Evolutionary conservation across 257 asterid species (phyloP), one percentile per base, ranked within the genome.

Genomic region (Rehmannia glutinosa): DNA sequence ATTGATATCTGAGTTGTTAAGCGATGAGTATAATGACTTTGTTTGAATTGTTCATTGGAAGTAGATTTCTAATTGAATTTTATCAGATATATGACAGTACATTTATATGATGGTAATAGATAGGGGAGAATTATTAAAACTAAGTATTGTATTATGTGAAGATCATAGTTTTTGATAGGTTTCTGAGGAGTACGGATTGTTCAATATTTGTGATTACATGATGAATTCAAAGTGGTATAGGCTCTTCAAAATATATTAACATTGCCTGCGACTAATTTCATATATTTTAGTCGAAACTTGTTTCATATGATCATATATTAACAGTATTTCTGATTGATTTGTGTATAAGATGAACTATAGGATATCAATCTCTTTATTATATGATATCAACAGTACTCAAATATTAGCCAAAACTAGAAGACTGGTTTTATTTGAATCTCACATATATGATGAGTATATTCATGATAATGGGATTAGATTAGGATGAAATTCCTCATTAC

Each of bases 1-100:
- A 52, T 66, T 71, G 66, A 23, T 63, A 41, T 23, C 24, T n/a
- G 57, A 62, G 57, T 27, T 36, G 41, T 53, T 30, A n/a, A n/a
- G n/a, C n/a, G n/a, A n/a, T n/a, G n/a, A n/a, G n/a, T n/a, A n/a
- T n/a, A n/a, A n/a, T n/a, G n/a, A n/a, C n/a, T n/a, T n/a, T n/a
- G n/a, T n/a, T n/a, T n/a, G n/a, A n/a, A n/a, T n/a, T n/a, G n/a
- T n/a, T n/a, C n/a, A n/a, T n/a, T n/a, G n/a, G n/a, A n/a, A n/a
- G n/a, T n/a, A n/a, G n/a, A n/a, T 21, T 41, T 41, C 15, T 6
- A 25, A 3, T 41, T 4, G 27, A 25, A 62, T 25, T 15, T 23
- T 41, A 60, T 38, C 52, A 3, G 53, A 23, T 23, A 23, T 21
- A 8, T 57, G 47, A 35, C 27, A 32, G 50, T 25, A 47, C 39